Conservation (phyloP, 2,329 filamentous ascomycete genomes). For the Hirsutella thompsonii region DNA sequence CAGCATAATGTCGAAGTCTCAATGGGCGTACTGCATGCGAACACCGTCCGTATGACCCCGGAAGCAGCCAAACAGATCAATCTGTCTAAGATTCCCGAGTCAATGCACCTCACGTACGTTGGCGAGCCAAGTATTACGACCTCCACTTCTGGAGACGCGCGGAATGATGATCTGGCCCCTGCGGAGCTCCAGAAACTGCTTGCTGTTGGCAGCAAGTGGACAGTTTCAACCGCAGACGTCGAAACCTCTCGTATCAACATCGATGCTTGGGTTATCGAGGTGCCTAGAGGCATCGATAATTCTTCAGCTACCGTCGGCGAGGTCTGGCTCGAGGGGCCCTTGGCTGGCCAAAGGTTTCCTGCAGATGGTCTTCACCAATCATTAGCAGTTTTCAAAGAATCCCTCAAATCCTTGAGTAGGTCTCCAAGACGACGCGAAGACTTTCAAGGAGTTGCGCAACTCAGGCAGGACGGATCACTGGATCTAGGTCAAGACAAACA, state of each 20-base stretch:
- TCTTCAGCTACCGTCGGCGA: background rate
- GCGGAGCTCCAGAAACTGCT: background rate
- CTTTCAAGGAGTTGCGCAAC: background rate
- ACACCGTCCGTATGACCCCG: constrained; percentile 1
- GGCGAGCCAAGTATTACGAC: too few relatives aligned
- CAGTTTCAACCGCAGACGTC: background rate
- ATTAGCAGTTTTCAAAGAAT: background rate
- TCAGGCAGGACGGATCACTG: background rate
- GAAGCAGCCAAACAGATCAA: background rate
- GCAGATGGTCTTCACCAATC: too few relatives aligned
- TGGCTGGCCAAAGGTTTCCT: background rate
- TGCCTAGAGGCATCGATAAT: too few relatives aligned
- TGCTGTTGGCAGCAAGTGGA: background rate
- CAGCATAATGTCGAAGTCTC: background rate
- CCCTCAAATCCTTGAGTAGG: background rate
- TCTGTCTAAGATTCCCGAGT: background rate
- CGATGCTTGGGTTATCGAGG: background rate
- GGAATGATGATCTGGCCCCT: too few relatives aligned
- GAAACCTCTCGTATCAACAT: background rate
- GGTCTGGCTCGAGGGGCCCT: constrained; percentile 2
- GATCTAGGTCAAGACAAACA: background rate
- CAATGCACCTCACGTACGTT: background rate
- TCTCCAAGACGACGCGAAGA: background rate
- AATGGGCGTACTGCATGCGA: background rate
- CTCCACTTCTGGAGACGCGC: too few relatives aligned